These are phyloP conservation scores for Globisporangium alternatum DNA, from an alignment of 352 stramenopile species.

Conservation along the genomic window DNA sequence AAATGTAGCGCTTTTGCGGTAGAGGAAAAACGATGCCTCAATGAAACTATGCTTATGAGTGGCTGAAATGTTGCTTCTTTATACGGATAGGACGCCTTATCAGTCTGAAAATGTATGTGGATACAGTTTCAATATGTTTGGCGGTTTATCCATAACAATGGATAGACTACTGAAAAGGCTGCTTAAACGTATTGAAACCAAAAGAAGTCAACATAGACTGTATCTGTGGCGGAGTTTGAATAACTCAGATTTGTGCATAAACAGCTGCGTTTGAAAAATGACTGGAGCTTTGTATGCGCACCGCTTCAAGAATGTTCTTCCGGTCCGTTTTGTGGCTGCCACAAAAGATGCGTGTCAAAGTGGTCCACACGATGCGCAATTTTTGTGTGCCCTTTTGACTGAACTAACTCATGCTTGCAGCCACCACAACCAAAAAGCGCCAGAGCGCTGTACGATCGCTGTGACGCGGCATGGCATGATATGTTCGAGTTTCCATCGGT, in stretches of 20 bases:
- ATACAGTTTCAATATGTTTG: too few species aligned
- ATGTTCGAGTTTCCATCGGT: not conserved
- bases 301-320: conserved; percentile 8
- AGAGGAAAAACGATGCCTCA: not conserved
- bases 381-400: not conserved
- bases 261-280: not conserved
- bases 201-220: too few species aligned
- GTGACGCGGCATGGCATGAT: not conserved
- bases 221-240: not conserved
- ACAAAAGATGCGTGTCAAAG: conserved; percentile 7
- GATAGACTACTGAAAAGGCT: too few species aligned
- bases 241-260: conserved; percentile 3
- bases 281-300: not conserved
- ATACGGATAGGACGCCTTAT: too few species aligned
- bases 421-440: not conserved
- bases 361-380: conserved; percentile 6
- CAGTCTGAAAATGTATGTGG: too few species aligned
- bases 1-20: not conserved
- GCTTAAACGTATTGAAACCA: too few species aligned
- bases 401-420: conserved; percentile 1
- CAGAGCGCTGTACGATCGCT: not conserved
- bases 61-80: not conserved
- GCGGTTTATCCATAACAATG: too few species aligned
- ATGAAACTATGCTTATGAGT: not conserved
- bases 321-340: conserved; percentile 6